phyloP scores from a whole-genome alignment of 306 rosid species.

The Dryas drummondii region DNA sequence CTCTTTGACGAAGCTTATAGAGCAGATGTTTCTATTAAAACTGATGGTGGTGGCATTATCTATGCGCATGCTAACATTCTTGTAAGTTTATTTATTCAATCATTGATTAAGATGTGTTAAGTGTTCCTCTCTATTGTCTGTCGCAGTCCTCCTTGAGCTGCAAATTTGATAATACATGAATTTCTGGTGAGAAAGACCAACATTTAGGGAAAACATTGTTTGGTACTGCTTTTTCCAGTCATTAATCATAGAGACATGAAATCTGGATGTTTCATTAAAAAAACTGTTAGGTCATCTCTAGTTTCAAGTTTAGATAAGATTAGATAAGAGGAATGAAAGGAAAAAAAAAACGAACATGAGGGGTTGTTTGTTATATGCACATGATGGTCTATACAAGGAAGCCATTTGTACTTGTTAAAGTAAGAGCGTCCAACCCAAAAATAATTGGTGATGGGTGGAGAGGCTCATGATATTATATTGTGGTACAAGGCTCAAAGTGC shows the following conservation, averaged over 20 bases:
- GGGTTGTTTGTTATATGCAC: background rate
- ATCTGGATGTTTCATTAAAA: no score
- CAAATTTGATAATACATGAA: background rate
- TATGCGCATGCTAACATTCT: slow-evolving; percentile 77
- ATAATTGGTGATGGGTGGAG: no score
- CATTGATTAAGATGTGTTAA: slow-evolving; percentile 1
- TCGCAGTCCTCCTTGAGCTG: background rate
- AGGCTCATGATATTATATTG: no score
- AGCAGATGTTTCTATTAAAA: slow-evolving; percentile 74
- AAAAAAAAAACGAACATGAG: background rate
- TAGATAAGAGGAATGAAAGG: no score
- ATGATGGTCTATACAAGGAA: no score
- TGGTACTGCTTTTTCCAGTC: background rate
- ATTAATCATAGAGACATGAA: no score
- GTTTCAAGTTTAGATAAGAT: no score
- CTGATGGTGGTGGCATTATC: slow-evolving; percentile 59
- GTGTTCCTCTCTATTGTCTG: background rate
- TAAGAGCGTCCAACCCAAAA: no score
- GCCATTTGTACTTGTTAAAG: no score
- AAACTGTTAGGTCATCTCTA: no score
- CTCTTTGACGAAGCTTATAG: slow-evolving; percentile 65
- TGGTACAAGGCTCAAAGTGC: no score
- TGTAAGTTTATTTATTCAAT: slow-evolving; percentile 53
- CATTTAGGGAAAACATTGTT: background rate
- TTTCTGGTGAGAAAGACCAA: background rate